Evolutionary conservation across 495 filamentous ascomycete genomes (phyloP).

Genomic region (Penicillium goetzii): DNA sequence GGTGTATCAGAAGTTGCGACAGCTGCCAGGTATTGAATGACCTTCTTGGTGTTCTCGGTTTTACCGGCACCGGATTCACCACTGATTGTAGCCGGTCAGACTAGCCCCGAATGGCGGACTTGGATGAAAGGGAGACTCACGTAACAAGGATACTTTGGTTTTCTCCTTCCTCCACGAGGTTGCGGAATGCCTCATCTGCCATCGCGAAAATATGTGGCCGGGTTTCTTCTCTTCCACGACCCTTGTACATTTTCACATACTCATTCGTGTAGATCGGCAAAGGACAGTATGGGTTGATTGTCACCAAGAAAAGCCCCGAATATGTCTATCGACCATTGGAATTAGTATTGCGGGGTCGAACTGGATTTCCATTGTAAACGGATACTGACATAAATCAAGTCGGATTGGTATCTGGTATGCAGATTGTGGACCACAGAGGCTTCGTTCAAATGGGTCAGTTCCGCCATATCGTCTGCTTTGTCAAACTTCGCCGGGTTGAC

Average conservation of each 20-base stretch:
- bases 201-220: constrained; percentile 98
- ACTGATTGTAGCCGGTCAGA: constrained; percentile 33
- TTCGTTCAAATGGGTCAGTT: constrained; percentile 96
- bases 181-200: constrained; percentile 96
- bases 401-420: constrained; percentile 88
- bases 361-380: constrained; percentile 1
- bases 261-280: constrained; percentile 96
- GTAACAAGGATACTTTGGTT: constrained; percentile 99
- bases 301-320: constrained; percentile 94
- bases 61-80: constrained; percentile 99
- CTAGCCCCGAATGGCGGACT: constrained; percentile 1
- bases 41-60: constrained; percentile 99
- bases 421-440: constrained; percentile 97
- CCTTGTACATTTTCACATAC: constrained; percentile 96
- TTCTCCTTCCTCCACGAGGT: constrained; percentile 90
- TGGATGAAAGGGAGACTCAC: constrained; percentile 37
- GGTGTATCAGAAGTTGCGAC: constrained; percentile 84
- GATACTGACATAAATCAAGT: constrained; percentile 83
- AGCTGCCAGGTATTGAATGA: constrained; percentile 97
- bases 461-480: constrained; percentile 98
- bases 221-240: constrained; percentile 84
- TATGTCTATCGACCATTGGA: constrained; percentile 65
- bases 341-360: not conserved
- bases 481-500: constrained; percentile 99
- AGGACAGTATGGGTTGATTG: constrained; percentile 94